These are phyloP conservation scores for Brettanomyces naardenensis DNA, from an alignment of 805 yeast genomes.

Conservation along the genomic window DNA sequence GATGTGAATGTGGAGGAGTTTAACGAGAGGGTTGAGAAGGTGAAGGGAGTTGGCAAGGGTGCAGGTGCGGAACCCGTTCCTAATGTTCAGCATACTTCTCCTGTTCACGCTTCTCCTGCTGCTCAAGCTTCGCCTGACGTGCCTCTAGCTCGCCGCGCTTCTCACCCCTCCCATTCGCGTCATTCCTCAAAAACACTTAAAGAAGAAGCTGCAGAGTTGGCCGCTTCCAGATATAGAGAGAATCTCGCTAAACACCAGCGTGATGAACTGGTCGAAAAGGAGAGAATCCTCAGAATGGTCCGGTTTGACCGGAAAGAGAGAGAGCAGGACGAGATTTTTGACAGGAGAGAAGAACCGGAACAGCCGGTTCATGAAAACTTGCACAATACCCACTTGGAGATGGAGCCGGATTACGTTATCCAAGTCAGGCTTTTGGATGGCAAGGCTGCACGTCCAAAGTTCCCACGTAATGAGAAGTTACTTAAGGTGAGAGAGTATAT, in stretches of 20 bases:
- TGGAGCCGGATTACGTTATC: conserved; percentile 36
- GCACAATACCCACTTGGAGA: conserved; percentile 14
- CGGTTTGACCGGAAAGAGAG: conserved; percentile 37
- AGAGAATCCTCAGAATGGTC: conserved; percentile 45
- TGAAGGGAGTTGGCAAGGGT: too few relatives aligned
- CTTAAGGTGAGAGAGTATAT: conserved; percentile 56
- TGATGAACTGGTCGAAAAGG: conserved; percentile 41
- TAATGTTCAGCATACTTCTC: conserved; percentile 1
- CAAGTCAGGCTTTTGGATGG: conserved; percentile 63
- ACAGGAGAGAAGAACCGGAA: conserved; percentile 3
- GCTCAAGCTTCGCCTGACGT: conserved; percentile 6
- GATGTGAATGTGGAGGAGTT: conserved; percentile 16
- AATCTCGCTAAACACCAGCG: conserved; percentile 28
- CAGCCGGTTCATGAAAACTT: conserved; percentile 17
- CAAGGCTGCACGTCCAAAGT: conserved; percentile 42
- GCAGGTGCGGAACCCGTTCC: not conserved
- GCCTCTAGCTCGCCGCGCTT: not conserved
- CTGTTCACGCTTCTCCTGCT: not conserved
- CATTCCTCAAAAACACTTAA: conserved; percentile 22
- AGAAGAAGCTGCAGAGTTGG: conserved; percentile 33
- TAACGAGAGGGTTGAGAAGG: conserved; percentile 14
- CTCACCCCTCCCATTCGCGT: conserved; percentile 2
- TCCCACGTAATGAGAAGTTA: conserved; percentile 38
- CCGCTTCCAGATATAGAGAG: conserved; percentile 30
- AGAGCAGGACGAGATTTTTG: conserved; percentile 4